phyloP scores from a whole-genome alignment of 2,329 filamentous ascomycete genomes.

The Reticulascus tulasneorum region DNA sequence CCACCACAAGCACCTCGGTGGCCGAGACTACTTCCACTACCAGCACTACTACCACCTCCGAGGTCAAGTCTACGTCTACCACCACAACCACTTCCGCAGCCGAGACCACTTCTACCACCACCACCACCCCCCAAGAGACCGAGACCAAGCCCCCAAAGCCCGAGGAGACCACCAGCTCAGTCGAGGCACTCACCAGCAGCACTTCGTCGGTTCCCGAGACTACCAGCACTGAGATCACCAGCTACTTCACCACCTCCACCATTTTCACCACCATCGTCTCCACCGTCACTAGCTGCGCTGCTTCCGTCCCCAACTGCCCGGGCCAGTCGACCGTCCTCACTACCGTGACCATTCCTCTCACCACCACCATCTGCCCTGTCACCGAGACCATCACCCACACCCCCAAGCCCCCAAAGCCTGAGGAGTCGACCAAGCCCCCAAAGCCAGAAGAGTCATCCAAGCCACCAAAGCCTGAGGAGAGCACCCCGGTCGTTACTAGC shows the following conservation, averaged over 20 bases:
- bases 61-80: constrained; percentile 14
- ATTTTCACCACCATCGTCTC: constrained; percentile 45
- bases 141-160: constrained; percentile 9
- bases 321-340: constrained; percentile 41
- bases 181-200: constrained; percentile 15
- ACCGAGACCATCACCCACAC: constrained; percentile 48
- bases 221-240: constrained; percentile 21
- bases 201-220: constrained; percentile 14
- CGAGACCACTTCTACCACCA: constrained; percentile 10
- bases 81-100: constrained; percentile 7
- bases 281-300: constrained; percentile 48
- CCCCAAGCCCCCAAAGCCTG: constrained; percentile 12
- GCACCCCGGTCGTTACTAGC: constrained; percentile 13
- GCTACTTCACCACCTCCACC: constrained; percentile 43
- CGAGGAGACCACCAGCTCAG: constrained; percentile 10
- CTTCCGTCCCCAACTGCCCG: constrained; percentile 47
- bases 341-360: constrained; percentile 51
- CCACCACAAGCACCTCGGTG: constrained; percentile 15
- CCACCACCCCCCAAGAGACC: constrained; percentile 4
- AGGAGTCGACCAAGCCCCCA: constrained; percentile 1
- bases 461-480: constrained; percentile 9
- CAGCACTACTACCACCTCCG: constrained; percentile 16
- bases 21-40: constrained; percentile 14
- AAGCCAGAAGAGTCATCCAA: constrained; percentile 12
- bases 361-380: constrained; percentile 59